A percentile compares a stretch with the other conserved stretches of the same genome.
Conservation (phyloP, 164 flowering plant species). For the Akebia trifoliata region DNA sequence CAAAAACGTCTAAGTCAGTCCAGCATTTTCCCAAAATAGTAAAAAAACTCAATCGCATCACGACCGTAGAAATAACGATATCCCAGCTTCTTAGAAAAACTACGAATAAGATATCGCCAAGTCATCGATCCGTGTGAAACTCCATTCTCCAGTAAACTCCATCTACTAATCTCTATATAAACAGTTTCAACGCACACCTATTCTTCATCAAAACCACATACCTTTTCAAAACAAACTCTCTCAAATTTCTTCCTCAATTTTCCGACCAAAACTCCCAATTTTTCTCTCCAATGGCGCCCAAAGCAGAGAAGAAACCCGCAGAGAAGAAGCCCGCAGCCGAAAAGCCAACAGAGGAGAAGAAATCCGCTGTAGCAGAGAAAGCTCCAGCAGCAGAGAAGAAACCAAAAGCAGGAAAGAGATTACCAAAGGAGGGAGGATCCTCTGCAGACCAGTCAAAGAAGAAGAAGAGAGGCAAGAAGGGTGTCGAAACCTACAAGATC, state of each 20-base stretch:
- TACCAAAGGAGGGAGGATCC: conserved; percentile 21
- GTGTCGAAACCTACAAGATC: conserved; percentile 25
- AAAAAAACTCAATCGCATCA: no score
- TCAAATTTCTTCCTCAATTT: background rate
- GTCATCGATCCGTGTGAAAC: conserved; percentile 3
- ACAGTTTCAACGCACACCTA: background rate
- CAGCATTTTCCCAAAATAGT: no score
- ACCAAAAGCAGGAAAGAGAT: conserved; percentile 24
- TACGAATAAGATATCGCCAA: no score
- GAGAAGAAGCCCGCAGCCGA: conserved; percentile 21
- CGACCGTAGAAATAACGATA: no score
- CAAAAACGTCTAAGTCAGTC: no score
- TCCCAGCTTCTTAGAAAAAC: no score
- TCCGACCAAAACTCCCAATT: no score
- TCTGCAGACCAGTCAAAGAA: conserved; percentile 22
- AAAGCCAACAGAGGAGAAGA: conserved; percentile 14
- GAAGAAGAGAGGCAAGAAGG: conserved; percentile 24
- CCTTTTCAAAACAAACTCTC: background rate
- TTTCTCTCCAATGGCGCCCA: conserved; percentile 13
- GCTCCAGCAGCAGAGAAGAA: conserved; percentile 20
- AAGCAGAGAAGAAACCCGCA: conserved; percentile 16
- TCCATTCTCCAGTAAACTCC: background rate
- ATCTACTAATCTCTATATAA: background rate
- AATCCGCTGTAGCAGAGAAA: conserved; percentile 13
- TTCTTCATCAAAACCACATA: background rate